Evolutionary conservation across 1,284 basidiomycete species (phyloP), one percentile per base, ranked within the genome.

Genomic region (Puccinia polysora): DNA sequence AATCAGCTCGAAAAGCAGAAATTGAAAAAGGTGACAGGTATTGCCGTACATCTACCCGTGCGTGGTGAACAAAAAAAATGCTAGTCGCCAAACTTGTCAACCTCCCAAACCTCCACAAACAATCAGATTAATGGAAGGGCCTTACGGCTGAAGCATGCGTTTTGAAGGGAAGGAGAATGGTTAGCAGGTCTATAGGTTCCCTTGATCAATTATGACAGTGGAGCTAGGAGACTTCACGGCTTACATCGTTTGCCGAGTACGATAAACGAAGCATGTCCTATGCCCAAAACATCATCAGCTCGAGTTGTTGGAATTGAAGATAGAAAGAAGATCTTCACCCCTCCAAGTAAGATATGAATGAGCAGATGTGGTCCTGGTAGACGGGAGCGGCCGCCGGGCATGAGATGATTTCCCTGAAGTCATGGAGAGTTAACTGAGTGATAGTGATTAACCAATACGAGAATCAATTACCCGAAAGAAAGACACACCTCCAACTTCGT

Each of bases 211-310:
- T n/a, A n/a, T n/a, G n/a, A n/a, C n/a, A n/a, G n/a, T n/a, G n/a
- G n/a, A n/a, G n/a, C n/a, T n/a, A n/a, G n/a, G n/a, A n/a, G n/a
- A n/a, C n/a, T 52, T 8, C 15, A 23, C 14, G 12, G 60, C 67
- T 49, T 38, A 69, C 67, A 60, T 69, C 67, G 52, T 60, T 69
- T 50, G 56, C 67, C 12, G 67, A 53, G 32, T 59, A 69, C 23
- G 67, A 18, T 23, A 69, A 28, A 20, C 47, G 20, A 25, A 36
- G 52, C 50, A 68, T 56, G 53, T 68, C 65, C 65, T 68, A 23
- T 25, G 40, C 40, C 30, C 2, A 15, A 36, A 32, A 15, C 25
- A 23, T 34, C 4, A n/a, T 56, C 23, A 68, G 53, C 38, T 47
- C 7, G 32, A n/a, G 12, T 20, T 8, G 14, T 12, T 0, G 32